These are phyloP conservation scores for Globisporangium radiosum DNA, from an alignment of 352 stramenopile species.

Conservation along the genomic window DNA sequence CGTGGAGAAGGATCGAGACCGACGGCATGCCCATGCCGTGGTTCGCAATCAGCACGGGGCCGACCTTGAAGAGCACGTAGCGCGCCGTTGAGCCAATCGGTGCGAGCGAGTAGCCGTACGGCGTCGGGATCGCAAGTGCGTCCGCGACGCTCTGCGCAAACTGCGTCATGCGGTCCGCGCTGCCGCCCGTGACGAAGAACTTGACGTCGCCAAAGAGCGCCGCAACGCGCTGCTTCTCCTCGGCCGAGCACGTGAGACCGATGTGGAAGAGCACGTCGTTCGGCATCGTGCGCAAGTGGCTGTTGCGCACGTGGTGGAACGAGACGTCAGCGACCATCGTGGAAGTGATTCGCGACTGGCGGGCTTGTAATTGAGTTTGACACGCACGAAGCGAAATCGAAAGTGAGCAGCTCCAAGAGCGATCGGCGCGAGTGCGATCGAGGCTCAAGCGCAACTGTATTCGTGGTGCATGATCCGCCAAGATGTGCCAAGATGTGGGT, in stretches of 20 bases:
- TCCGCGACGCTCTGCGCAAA: constrained; percentile 56
- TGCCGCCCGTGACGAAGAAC: constrained; percentile 76
- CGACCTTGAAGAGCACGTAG: constrained; percentile 80
- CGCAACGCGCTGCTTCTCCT: constrained; percentile 37
- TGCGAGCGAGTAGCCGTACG: constrained; percentile 54
- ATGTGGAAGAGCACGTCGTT: constrained; percentile 78
- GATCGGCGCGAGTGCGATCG: not conserved
- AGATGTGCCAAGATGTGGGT: not conserved
- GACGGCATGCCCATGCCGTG: constrained; percentile 80
- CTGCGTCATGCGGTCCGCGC: constrained; percentile 65
- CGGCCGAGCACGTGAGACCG: constrained; percentile 45
- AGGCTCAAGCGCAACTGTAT: not conserved
- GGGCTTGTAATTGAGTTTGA: not conserved
- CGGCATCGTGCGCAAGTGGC: constrained; percentile 46
- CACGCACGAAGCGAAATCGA: constrained; percentile 9
- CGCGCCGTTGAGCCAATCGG: constrained; percentile 64
- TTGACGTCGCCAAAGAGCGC: constrained; percentile 66
- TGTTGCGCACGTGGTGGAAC: constrained; percentile 47
- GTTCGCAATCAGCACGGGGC: constrained; percentile 69
- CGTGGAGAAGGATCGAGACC: constrained; percentile 75
- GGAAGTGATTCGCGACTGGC: not conserved
- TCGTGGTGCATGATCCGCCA: not conserved
- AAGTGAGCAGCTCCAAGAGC: constrained; percentile 1
- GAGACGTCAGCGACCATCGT: constrained; percentile 5
- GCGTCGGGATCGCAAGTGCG: constrained; percentile 43